phyloP scores from a whole-genome alignment of 2,329 filamentous ascomycete genomes.

The Eurotiales sp. region DNA sequence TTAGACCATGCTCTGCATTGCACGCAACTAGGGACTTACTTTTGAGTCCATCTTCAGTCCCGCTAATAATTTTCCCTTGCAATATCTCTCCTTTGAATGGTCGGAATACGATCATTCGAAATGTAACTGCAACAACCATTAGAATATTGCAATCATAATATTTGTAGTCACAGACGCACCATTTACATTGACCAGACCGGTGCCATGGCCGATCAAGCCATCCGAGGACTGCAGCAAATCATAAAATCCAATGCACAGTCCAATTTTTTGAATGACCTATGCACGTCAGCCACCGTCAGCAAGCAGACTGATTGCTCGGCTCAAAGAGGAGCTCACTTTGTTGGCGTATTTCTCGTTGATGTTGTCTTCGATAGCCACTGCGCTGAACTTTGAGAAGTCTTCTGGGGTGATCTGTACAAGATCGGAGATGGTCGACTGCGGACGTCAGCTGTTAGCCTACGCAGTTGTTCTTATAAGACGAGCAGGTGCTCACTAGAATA shows the following conservation, averaged over 20 bases:
- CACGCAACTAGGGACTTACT: conserved; percentile 51
- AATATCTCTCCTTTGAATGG: conserved; percentile 95
- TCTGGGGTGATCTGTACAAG: conserved; percentile 87
- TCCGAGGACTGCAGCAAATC: conserved; percentile 87
- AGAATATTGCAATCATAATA: not conserved
- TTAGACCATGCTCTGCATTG: too few species aligned
- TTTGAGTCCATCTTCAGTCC: conserved; percentile 68
- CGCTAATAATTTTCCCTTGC: conserved; percentile 74
- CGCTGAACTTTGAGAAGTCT: conserved; percentile 77
- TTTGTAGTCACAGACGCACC: conserved; percentile 50
- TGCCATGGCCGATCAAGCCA: conserved; percentile 88
- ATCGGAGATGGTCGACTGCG: conserved; percentile 82
- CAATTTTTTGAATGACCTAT: conserved; percentile 87
- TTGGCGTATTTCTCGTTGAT: conserved; percentile 97
- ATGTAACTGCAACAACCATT: conserved; percentile 63
- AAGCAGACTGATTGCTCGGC: too few species aligned
- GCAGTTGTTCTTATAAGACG: not conserved
- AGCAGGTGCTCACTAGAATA: conserved; percentile 42
- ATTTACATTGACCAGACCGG: conserved; percentile 90
- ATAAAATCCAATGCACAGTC: conserved; percentile 89
- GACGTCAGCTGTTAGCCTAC: not conserved
- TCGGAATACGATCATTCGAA: conserved; percentile 87
- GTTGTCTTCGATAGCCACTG: conserved; percentile 86
- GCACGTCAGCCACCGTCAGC: too few species aligned
- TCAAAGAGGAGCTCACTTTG: conserved; percentile 56